A percentile compares a stretch with the other conserved stretches of the same genome.
Evolutionary conservation across 2,329 filamentous ascomycete genomes (phyloP).

Genomic region (Colletotrichum horii): DNA sequence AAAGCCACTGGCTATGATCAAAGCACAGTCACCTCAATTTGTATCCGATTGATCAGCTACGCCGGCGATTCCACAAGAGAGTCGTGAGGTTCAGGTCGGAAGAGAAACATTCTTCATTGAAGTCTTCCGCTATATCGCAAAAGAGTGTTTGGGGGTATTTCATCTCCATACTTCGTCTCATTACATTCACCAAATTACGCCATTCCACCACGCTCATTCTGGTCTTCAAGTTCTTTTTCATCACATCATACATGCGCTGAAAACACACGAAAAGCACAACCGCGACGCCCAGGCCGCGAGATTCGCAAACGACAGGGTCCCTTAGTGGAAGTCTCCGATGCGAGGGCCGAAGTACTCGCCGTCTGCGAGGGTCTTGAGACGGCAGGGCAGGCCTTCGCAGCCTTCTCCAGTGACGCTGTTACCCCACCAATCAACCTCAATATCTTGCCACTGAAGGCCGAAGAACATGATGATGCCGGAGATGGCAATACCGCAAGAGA

Average conservation of each 20-base stretch:
- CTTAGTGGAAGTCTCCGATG: constrained; percentile 20
- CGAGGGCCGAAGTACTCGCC: constrained; percentile 37
- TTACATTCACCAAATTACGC: not conserved
- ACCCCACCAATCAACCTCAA: constrained; percentile 51
- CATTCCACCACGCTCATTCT: not conserved
- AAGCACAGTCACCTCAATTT: not conserved
- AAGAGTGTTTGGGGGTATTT: constrained; percentile 17
- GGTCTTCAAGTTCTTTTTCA: not conserved
- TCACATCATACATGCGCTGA: constrained; percentile 1
- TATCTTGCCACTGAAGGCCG: constrained; percentile 42
- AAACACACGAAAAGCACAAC: not conserved
- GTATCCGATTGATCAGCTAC: not conserved
- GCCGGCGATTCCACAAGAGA: accelerated
- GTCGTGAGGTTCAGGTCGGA: not conserved
- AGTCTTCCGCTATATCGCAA: not conserved
- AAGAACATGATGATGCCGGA: constrained; percentile 55
- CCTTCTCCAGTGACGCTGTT: constrained; percentile 34
- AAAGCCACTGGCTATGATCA: not conserved
- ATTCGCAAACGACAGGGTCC: not conserved
- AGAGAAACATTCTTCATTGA: not conserved
- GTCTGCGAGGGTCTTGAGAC: constrained; percentile 24
- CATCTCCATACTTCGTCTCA: not conserved
- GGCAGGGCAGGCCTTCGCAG: constrained; percentile 31
- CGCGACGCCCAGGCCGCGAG: not conserved
- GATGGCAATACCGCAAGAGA: constrained; percentile 50